A percentile compares a stretch with the other conserved stretches of the same genome.
Conservation (phyloP, 805 yeast species). For the Ogataea zsoltii region DNA sequence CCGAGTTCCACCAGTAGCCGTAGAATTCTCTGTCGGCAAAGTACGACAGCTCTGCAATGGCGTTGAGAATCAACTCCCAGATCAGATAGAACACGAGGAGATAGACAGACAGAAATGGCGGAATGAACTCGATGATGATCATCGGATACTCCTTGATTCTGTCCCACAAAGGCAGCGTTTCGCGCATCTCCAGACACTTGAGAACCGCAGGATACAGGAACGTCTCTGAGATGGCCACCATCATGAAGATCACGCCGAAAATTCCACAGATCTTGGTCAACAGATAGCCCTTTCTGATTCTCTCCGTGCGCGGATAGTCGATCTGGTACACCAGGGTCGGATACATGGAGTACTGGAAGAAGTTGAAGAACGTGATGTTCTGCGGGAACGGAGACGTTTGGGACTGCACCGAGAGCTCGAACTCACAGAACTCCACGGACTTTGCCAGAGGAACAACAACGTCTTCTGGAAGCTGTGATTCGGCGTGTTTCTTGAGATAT, state of each 20-base stretch:
- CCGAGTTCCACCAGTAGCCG: constrained; percentile 97
- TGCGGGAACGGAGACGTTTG: constrained; percentile 57
- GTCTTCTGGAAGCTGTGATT: constrained; percentile 31
- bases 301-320: constrained; percentile 74
- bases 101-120: constrained; percentile 76
- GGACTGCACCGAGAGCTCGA: constrained; percentile 67
- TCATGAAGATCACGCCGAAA: constrained; percentile 80
- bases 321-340: constrained; percentile 87
- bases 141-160: constrained; percentile 52
- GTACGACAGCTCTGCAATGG: constrained; percentile 81
- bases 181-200: constrained; percentile 54
- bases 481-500: constrained; percentile 43
- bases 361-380: constrained; percentile 66
- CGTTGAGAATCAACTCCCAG: constrained; percentile 93
- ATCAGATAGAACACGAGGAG: constrained; percentile 81
- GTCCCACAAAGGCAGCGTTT: constrained; percentile 44
- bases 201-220: constrained; percentile 72
- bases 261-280: constrained; percentile 71
- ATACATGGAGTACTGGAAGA: constrained; percentile 77
- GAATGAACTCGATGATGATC: constrained; percentile 69
- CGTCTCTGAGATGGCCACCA: constrained; percentile 79
- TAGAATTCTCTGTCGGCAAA: constrained; percentile 93
- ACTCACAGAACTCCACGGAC: constrained; percentile 66
- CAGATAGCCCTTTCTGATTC: constrained; percentile 69
- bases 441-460: constrained; percentile 40